These are phyloP conservation scores for Galerina marginata DNA, from an alignment of 768 basidiomycete species.

Conservation along the genomic window DNA sequence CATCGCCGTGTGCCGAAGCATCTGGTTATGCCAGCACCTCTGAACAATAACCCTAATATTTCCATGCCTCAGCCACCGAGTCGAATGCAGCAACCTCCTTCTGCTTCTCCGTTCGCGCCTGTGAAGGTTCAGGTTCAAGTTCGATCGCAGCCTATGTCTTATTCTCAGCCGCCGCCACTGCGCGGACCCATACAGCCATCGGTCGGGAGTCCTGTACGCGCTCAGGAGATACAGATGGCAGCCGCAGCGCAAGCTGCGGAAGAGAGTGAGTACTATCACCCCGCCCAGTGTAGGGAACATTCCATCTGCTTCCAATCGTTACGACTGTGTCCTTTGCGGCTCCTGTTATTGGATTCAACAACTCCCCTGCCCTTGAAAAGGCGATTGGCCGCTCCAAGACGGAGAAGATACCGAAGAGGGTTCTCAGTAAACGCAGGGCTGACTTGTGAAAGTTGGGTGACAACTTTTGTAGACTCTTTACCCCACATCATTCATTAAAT, in stretches of 20 bases:
- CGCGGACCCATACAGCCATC: slow-evolving; percentile 6
- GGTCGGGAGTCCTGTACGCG: slow-evolving; percentile 12
- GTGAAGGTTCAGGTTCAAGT: slow-evolving; percentile 15
- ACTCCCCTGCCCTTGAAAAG: slow-evolving; percentile 16
- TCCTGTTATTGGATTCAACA: slow-evolving; percentile 30
- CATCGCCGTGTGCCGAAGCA: slow-evolving; percentile 56
- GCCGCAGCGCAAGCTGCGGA: slow-evolving; percentile 34
- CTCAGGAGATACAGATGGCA: slow-evolving; percentile 27
- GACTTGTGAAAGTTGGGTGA: slow-evolving; percentile 31
- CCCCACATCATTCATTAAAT: neutral
- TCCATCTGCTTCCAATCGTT: slow-evolving; percentile 26
- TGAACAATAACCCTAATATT: slow-evolving; percentile 42
- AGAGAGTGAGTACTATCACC: slow-evolving; percentile 30
- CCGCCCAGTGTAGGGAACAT: slow-evolving; percentile 19
- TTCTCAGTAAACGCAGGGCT: slow-evolving; percentile 50
- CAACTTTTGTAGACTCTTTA: neutral
- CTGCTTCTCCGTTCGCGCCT: slow-evolving; percentile 17
- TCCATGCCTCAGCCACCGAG: slow-evolving; percentile 1
- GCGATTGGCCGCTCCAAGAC: slow-evolving; percentile 20
- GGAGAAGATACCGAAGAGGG: slow-evolving; percentile 35
- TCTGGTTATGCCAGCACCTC: slow-evolving; percentile 77
- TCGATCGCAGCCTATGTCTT: slow-evolving; percentile 16
- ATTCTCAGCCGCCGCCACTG: slow-evolving; percentile 4
- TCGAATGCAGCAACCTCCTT: slow-evolving; percentile 8
- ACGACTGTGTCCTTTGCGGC: slow-evolving; percentile 36